phyloP scores from a whole-genome alignment of 495 filamentous ascomycete genomes.

The Umbilicaria muhlenbergii region DNA sequence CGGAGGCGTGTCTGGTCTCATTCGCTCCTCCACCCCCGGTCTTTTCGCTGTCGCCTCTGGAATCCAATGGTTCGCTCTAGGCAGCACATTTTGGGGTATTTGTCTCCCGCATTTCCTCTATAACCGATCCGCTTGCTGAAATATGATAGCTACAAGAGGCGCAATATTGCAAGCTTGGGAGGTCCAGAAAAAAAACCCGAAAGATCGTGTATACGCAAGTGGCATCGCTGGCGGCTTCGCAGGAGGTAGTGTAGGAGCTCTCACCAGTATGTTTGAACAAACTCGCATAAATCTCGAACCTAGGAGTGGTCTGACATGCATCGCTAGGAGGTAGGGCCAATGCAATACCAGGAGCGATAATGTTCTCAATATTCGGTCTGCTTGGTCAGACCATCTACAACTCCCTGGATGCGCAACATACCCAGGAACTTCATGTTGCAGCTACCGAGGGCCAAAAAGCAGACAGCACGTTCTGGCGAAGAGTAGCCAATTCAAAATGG shows the following conservation, averaged over 20 bases:
- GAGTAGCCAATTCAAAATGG: constrained; percentile 53
- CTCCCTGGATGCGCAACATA: constrained; percentile 26
- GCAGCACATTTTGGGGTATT: constrained; percentile 63
- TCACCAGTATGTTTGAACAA: constrained; percentile 39
- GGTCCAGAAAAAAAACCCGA: constrained; percentile 27
- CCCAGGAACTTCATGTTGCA: constrained; percentile 4
- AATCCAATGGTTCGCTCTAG: constrained; percentile 66
- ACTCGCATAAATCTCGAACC: not conserved
- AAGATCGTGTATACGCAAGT: constrained; percentile 46
- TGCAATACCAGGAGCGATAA: constrained; percentile 41
- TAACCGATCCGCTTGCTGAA: not conserved
- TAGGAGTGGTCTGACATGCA: not conserved
- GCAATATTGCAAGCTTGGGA: constrained; percentile 20
- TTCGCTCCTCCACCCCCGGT: constrained; percentile 46
- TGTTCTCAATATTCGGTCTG: constrained; percentile 48
- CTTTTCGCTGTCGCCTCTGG: constrained; percentile 59
- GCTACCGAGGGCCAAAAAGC: constrained; percentile 22
- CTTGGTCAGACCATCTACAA: constrained; percentile 44
- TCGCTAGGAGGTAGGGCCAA: constrained; percentile 25
- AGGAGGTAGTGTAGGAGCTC: constrained; percentile 43
- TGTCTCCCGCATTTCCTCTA: not conserved
- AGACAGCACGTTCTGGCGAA: constrained; percentile 24
- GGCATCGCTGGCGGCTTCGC: constrained; percentile 52
- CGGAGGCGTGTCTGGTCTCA: constrained; percentile 52
- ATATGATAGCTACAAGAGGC: constrained; percentile 19